Conservation (phyloP, 345 rosid genomes). For the Alliaria petiolata region DNA sequence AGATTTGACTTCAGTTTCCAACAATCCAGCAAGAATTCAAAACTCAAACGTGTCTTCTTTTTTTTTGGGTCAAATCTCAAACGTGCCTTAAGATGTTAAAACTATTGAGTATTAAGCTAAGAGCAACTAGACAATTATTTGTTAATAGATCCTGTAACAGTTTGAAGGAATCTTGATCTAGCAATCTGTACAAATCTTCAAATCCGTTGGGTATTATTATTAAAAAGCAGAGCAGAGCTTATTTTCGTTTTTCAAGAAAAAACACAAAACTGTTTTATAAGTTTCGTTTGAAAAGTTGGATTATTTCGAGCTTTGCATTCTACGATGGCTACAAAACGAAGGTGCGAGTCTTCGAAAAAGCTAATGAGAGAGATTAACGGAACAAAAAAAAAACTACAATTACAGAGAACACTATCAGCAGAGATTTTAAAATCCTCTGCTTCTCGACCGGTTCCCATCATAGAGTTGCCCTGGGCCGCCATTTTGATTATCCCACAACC, state of each 20-base stretch:
- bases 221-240: background rate
- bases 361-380: constrained; percentile 8
- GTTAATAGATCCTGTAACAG: background rate
- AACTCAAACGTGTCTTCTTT: background rate
- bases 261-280: background rate
- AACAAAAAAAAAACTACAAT: constrained; percentile 5
- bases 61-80: background rate
- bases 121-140: background rate
- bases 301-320: constrained; percentile 19
- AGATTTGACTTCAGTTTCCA: background rate
- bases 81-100: background rate
- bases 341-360: background rate
- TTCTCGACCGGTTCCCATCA: constrained; percentile 26
- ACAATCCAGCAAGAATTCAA: background rate
- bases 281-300: background rate
- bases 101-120: too few relatives aligned
- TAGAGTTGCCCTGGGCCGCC: constrained; percentile 23
- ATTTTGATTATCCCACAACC: constrained; percentile 25
- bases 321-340: constrained; percentile 12
- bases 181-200: background rate
- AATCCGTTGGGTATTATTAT: background rate
- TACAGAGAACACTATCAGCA: constrained; percentile 19
- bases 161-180: background rate
- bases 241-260: background rate
- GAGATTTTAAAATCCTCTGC: constrained; percentile 25